Percentiles rank a stretch among this genome's conserved stretches.
These are phyloP conservation scores for Phymatotrichopsis omnivora DNA, from an alignment of 2,329 filamentous ascomycete species.

Conservation along the genomic window DNA sequence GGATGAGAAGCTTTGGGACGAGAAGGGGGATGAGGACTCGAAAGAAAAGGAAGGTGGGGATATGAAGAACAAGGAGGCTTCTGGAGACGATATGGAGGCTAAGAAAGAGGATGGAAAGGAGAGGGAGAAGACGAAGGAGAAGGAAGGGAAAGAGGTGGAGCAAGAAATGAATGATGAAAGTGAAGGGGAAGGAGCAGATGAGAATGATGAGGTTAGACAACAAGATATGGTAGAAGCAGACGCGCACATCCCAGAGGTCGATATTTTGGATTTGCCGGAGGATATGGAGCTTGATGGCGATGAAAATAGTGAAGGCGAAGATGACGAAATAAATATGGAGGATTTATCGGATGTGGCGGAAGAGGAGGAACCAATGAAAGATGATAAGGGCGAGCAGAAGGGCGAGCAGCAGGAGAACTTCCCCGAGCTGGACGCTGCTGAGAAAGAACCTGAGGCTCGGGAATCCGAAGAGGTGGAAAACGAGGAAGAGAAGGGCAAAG, in stretches of 20 bases:
- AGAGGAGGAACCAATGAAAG: conserved; percentile 30
- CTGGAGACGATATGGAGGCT: conserved; percentile 52
- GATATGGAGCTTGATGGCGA: conserved; percentile 74
- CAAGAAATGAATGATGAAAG: conserved; percentile 46
- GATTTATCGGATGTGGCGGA: conserved; percentile 44
- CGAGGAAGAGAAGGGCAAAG: conserved; percentile 43
- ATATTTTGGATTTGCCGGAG: conserved; percentile 73
- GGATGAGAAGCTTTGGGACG: conserved; percentile 99
- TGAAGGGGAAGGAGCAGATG: conserved; percentile 41
- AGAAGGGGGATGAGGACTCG: conserved; percentile 60
- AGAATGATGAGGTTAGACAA: conserved; percentile 37
- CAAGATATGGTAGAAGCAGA: conserved; percentile 59
- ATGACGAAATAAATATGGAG: conserved; percentile 47
- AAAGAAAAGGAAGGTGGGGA: conserved; percentile 63
- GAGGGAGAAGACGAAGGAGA: conserved; percentile 44
- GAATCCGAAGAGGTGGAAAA: conserved; percentile 41
- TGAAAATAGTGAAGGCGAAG: conserved; percentile 48
- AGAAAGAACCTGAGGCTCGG: conserved; percentile 35
- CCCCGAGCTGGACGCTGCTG: conserved; percentile 29
- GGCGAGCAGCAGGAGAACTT: conserved; percentile 32
- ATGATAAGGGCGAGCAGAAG: conserved; percentile 40
- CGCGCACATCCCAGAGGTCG: conserved; percentile 69
- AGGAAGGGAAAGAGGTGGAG: conserved; percentile 46
- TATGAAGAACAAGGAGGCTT: conserved; percentile 42
- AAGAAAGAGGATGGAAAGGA: conserved; percentile 51